Conservation (phyloP, 169 alveolate genomes). For the Fabrea salina region DNA sequence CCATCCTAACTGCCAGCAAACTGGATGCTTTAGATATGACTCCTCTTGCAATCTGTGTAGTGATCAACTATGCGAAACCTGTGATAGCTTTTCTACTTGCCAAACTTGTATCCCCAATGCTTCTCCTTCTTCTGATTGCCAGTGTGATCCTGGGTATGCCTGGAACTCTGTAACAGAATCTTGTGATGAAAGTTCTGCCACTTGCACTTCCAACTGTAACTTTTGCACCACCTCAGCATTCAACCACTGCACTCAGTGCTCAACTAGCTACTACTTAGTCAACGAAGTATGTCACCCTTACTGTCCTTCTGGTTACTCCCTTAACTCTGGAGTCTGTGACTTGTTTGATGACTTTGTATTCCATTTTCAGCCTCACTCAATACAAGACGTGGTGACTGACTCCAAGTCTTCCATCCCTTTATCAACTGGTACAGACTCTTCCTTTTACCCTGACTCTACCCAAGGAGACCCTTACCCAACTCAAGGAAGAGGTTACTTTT, state of each 20-base stretch:
- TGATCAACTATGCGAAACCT: neutral
- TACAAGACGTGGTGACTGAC: neutral
- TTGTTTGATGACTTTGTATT: too few relatives aligned
- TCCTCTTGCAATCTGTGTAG: neutral
- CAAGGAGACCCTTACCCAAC: neutral
- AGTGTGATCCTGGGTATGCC: neutral
- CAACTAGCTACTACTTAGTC: neutral
- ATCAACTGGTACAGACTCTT: neutral
- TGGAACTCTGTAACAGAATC: neutral
- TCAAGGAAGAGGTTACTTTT: neutral
- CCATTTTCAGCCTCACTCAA: too few relatives aligned
- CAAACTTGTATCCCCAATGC: neutral
- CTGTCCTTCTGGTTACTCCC: neutral
- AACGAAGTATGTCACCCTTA: neutral
- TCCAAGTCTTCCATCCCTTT: neutral
- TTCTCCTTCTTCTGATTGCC: neutral
- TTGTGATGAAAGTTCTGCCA: too few relatives aligned
- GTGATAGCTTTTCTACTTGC: neutral
- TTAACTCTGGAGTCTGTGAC: neutral
- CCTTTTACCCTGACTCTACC: slow-evolving; percentile 6
- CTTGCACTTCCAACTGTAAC: neutral
- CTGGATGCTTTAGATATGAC: neutral
- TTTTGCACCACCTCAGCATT: neutral
- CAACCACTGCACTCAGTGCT: neutral
- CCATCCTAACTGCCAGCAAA: neutral